Conservation (phyloP, 148 eudicot species). For the Mesembryanthemum crystallinum region DNA sequence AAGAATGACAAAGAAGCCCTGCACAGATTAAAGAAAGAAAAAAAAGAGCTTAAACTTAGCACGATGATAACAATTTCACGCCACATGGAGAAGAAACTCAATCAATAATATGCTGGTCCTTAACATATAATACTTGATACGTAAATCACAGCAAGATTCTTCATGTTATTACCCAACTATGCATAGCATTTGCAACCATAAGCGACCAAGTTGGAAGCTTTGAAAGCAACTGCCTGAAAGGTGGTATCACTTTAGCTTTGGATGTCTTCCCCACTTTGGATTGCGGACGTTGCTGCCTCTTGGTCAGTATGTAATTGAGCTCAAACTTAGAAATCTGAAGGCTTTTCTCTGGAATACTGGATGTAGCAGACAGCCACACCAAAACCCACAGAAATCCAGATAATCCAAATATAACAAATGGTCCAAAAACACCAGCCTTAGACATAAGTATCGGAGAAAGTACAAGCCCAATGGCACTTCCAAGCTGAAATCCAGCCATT, state of each 20-base stretch:
- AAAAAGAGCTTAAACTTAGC: not conserved
- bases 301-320: constrained; percentile 61
- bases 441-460: constrained; percentile 94
- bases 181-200: constrained; percentile 91
- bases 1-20: constrained; percentile 94
- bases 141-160: not conserved
- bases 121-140: not conserved
- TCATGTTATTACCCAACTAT: constrained; percentile 71
- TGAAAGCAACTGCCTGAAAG: constrained; percentile 69
- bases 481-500: constrained; percentile 96
- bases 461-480: constrained; percentile 83
- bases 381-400: constrained; percentile 90
- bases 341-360: constrained; percentile 77
- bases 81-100: not conserved
- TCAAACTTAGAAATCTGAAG: constrained; percentile 70
- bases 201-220: constrained; percentile 87
- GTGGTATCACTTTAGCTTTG: constrained; percentile 58
- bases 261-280: constrained; percentile 32
- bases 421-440: constrained; percentile 81
- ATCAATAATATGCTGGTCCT: not conserved
- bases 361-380: constrained; percentile 90
- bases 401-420: constrained; percentile 88
- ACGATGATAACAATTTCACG: not conserved
- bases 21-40: no score
- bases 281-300: constrained; percentile 28